These are phyloP conservation scores for Coemansia interrupta DNA, from an alignment of 192 early-diverging fungal genomes.

Conservation along the genomic window DNA sequence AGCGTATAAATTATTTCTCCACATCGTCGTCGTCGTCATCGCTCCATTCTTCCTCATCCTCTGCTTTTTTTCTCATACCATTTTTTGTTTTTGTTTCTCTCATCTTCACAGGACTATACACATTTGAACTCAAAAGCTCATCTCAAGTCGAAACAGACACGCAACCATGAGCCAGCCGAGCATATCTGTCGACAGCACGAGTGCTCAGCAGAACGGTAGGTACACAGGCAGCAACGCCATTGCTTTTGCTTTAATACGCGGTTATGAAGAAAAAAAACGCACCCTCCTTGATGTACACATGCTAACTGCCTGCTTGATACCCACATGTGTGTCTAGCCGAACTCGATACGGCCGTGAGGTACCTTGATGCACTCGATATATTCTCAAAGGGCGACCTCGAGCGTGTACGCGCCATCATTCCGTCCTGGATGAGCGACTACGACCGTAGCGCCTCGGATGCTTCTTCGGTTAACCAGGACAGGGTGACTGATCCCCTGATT, in stretches of 20 bases:
- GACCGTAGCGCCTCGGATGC: conserved; percentile 2
- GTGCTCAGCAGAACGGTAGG: not conserved
- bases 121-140: too few relatives aligned
- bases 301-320: not conserved
- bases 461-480: not conserved
- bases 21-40: not conserved
- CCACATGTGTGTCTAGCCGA: not conserved
- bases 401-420: conserved; percentile 28
- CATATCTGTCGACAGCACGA: not conserved
- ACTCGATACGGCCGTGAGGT: conserved; percentile 11
- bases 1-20: too few relatives aligned
- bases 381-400: conserved; percentile 39
- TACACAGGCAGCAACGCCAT: not conserved
- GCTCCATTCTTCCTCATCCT: not conserved
- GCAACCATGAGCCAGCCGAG: conserved; percentile 4
- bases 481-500: conserved; percentile 20
- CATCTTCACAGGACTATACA: not conserved
- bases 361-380: conserved; percentile 50
- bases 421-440: conserved; percentile 43
- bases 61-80: not conserved
- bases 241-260: too few relatives aligned
- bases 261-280: too few relatives aligned
- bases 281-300: too few relatives aligned
- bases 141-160: not conserved
- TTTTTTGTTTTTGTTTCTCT: not conserved